Base-by-base conservation (phyloP, 768 basidiomycete genomes). In the Lactarius quietus region DNA sequence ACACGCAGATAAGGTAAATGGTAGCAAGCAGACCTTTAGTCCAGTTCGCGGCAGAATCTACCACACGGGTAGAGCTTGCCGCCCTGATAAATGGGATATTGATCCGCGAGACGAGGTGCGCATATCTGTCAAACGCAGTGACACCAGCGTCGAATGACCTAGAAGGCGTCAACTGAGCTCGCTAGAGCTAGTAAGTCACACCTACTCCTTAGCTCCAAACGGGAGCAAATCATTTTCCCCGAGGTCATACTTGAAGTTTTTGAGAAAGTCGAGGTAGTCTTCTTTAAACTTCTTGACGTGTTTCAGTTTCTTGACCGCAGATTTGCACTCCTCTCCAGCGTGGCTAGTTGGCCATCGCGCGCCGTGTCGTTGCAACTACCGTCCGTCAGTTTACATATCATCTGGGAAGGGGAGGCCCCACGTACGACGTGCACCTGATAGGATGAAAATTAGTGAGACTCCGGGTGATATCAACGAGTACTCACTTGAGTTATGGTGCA, bases 301-400 rank as follows among this genome's bases (percentile, higher is more conserved):
- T 63, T 83, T 72, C 0, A 93, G 77, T 67, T 88, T 89, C 7
- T 72, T 64, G 10, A 94, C 70, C 0, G 87, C 80, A 5, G 71
- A 65, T 20, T 74, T 67, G 10, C 89, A 89, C 33, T 66, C 62
- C 12, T 70, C 68, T 1, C 79, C 73, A 14, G 83, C 80, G 2
- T 79, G 78, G 0, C 72, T 68, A 0, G 91, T 93, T 0, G 92
- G 92, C 70, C 81, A 93, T 36, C 92, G 84, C 1, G 90, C 85
- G 3, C 91, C 92, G 71, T 95, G 92, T 14, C 92, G 80, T 75
- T 93, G 88, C 10, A 95, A 77, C 91, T 93, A 33, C 18, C 38
- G 35, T 12, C 51, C 51, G 38, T 53, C 29, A 63, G 43, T 43
- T 17, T 20, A 9, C 28, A 33, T 52, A 9, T 43, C 48, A 38